phyloP scores from a whole-genome alignment of 116 monocot species.

The Iris pallida region DNA sequence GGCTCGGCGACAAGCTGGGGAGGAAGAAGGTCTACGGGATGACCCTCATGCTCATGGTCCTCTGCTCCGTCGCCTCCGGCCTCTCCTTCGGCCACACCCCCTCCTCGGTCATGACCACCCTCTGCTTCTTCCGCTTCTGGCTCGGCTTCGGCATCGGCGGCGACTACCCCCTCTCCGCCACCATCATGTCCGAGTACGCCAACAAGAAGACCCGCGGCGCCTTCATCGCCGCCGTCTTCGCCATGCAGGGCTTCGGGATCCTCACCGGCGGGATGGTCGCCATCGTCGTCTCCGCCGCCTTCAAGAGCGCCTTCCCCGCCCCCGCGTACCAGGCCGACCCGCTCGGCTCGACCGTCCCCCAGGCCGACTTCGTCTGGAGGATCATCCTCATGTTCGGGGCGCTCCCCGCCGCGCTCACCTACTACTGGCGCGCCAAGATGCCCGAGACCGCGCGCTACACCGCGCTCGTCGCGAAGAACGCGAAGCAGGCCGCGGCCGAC shows the following conservation, averaged over 20 bases:
- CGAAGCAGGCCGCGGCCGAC: constrained; percentile 15
- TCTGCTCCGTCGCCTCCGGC: constrained; percentile 45
- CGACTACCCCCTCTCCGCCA: constrained; percentile 86
- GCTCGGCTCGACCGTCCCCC: constrained; percentile 2
- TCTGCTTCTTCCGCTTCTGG: constrained; percentile 90
- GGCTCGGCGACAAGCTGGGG: constrained; percentile 43
- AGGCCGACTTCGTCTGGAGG: constrained; percentile 13
- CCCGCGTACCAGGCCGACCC: constrained; percentile 11
- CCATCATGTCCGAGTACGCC: constrained; percentile 89
- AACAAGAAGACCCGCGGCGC: constrained; percentile 35
- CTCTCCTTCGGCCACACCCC: constrained; percentile 35
- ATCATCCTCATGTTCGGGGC: constrained; percentile 15
- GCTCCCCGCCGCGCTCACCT: constrained; percentile 7
- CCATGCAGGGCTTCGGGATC: constrained; percentile 56
- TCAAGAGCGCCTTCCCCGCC: constrained; percentile 9
- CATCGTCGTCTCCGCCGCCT: constrained; percentile 22
- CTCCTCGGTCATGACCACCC: constrained; percentile 17
- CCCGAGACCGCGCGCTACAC: constrained; percentile 19
- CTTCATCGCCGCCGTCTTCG: constrained; percentile 45
- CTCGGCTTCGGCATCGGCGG: constrained; percentile 88
- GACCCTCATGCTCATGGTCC: constrained; percentile 47
- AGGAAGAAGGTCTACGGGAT: constrained; percentile 37
- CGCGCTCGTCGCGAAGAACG: constrained; percentile 14
- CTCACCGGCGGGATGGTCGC: constrained; percentile 30
- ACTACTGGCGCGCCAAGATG: constrained; percentile 14